These are phyloP conservation scores for Verticillium longisporum DNA, from an alignment of 2,329 filamentous ascomycete species.

Conservation along the genomic window DNA sequence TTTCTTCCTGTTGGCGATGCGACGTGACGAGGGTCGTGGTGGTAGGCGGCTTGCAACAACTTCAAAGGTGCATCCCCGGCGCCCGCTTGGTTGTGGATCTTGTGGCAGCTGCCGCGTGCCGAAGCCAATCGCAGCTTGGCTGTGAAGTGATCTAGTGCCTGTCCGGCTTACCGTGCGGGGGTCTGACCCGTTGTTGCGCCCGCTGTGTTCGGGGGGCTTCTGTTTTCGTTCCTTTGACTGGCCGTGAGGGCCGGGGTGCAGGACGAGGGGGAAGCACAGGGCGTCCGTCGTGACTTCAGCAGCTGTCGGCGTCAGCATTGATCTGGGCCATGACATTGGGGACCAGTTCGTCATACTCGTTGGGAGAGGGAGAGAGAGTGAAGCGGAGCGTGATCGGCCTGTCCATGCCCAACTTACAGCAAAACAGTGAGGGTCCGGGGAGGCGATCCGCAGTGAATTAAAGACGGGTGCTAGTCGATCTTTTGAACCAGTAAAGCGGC, in stretches of 20 bases:
- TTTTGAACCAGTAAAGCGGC: neutral
- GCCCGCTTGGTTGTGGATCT: neutral
- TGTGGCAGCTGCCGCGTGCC: neutral
- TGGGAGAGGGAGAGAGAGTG: neutral
- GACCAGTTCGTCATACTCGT: neutral
- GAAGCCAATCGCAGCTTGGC: neutral
- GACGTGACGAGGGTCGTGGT: neutral
- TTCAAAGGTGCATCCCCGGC: neutral
- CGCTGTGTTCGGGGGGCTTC: neutral
- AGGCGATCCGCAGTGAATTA: neutral
- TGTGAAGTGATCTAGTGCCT: neutral
- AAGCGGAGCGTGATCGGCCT: neutral
- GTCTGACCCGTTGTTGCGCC: neutral
- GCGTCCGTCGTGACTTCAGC: neutral
- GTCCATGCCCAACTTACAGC: neutral
- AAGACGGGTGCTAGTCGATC: neutral
- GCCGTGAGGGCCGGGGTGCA: neutral
- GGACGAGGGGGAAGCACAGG: neutral
- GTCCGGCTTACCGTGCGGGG: neutral
- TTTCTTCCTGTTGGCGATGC: neutral
- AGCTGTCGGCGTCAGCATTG: neutral
- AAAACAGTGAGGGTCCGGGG: neutral
- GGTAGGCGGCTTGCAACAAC: neutral
- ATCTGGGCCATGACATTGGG: neutral
- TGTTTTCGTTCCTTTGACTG: neutral